Base-by-base conservation (phyloP, 176 grass and related monocot species). In the Ananas comosus region DNA sequence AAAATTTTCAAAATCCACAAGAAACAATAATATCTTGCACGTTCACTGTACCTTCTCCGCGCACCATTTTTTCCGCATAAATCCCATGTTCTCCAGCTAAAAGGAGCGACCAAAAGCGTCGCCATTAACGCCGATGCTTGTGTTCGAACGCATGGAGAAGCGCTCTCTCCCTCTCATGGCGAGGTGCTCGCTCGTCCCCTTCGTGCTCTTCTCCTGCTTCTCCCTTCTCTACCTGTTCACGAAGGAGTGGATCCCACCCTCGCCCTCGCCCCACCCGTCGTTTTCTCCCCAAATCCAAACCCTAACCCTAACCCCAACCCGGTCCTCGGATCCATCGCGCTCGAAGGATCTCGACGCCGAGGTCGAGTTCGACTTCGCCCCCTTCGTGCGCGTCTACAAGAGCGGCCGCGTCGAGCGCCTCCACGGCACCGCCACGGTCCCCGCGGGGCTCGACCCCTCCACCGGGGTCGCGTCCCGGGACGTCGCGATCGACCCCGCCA, bases 391-490 rank as follows among this genome's bases (percentile, higher is more conserved):
- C 51, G 42, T 79, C 3, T 84, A 79, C 76, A 84, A 75, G 57
- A 79, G 75, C 56, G 82, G 82, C 65, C 82, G 76, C 2, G 70
- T 79, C 47, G 71, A 84, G 13, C 75, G 76, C 56, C 33, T 79
- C 51, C 53, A 72, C 4, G 50, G 73, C 82, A 75, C 67, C 53
- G 71, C 57, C 4, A 17, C 68, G 21, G 63, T 78, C 48, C 69
- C 81, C 4, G 63, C 81, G 11, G 81, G 74, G 33, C 33, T 8
- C 27, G 69, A 83, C 12, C n/a, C 75, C 13, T 53, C 27, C 49
- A 83, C 74, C 13, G 81, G 69, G 19, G 69, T 83, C 63, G 76
- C 33, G 69, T 78, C 81, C 23, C 78, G 78, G 71, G 81, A 83
- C 19, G 68, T 83, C 21, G 28, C 33, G 5, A 73, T 83, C 71